A percentile compares a stretch with the other conserved stretches of the same genome.
Conservation (phyloP, 345 rosid genomes). For the Pseudoturritis turrita region DNA sequence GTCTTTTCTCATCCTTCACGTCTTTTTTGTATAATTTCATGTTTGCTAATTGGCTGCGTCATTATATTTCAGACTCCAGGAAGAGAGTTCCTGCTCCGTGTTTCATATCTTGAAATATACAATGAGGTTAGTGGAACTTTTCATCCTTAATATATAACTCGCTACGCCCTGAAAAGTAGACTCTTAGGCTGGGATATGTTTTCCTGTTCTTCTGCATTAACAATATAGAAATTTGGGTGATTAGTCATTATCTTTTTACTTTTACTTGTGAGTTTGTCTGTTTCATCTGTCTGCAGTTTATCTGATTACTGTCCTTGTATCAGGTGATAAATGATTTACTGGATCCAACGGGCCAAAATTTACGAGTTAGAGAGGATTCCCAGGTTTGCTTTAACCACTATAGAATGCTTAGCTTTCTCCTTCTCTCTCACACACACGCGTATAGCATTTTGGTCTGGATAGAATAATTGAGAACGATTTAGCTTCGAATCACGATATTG, state of each 20-base stretch:
- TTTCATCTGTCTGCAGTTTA: neutral
- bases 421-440: neutral
- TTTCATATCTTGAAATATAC: conserved; percentile 98
- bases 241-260: neutral
- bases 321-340: conserved; percentile 99
- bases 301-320: conserved; percentile 27
- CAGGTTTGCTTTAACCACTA: conserved; percentile 54
- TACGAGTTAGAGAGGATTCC: conserved; percentile 98
- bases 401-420: neutral
- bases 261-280: conserved; percentile 1
- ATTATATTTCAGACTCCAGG: conserved; percentile 83
- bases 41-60: conserved; percentile 4
- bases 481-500: neutral
- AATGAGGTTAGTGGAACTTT: conserved; percentile 67
- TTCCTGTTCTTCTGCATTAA: neutral
- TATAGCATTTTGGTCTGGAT: neutral
- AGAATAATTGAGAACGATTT: neutral
- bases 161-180: neutral
- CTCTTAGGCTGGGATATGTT: neutral
- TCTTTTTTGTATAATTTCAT: neutral
- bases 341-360: conserved; percentile 98
- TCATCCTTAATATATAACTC: neutral
- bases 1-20: neutral
- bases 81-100: conserved; percentile 94
- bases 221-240: neutral